phyloP scores from a whole-genome alignment of 371 early-diverging fungal genomes.

The Rhizomucor pusillus region DNA sequence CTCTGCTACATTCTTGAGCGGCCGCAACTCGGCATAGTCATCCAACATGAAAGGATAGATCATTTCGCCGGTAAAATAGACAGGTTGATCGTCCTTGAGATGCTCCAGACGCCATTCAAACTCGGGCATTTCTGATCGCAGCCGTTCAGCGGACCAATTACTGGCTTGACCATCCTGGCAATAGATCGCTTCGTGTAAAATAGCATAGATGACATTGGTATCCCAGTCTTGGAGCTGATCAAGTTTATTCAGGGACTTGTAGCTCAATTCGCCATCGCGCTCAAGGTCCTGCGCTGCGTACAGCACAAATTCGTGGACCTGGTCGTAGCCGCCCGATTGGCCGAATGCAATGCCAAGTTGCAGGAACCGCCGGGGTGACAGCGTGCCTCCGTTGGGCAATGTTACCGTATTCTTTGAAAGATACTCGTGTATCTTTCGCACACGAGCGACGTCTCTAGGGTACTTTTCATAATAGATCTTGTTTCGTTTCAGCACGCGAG shows the following conservation, averaged over 20 bases:
- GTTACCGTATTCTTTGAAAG: conserved; percentile 43
- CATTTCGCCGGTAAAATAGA: conserved; percentile 61
- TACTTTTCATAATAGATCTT: conserved; percentile 64
- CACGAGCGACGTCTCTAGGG: conserved; percentile 62
- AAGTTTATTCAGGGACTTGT: conserved; percentile 46
- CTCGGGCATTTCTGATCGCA: conserved; percentile 33
- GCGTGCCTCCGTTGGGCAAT: conserved; percentile 65
- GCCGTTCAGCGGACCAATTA: conserved; percentile 68
- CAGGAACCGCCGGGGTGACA: conserved; percentile 70
- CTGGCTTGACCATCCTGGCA: conserved; percentile 59
- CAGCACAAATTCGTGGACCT: conserved; percentile 56
- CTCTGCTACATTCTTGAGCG: conserved; percentile 60
- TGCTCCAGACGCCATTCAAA: conserved; percentile 53
- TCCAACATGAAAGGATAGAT: conserved; percentile 79
- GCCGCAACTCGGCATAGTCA: conserved; percentile 63
- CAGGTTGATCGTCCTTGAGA: conserved; percentile 26
- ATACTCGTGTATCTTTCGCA: conserved; percentile 56
- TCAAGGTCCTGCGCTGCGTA: conserved; percentile 53
- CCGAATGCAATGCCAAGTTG: conserved; percentile 73
- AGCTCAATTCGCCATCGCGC: conserved; percentile 44
- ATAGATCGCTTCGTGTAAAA: conserved; percentile 72
- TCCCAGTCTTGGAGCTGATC: conserved; percentile 52
- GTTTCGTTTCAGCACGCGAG: conserved; percentile 59
- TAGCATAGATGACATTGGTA: conserved; percentile 65
- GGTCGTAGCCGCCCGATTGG: conserved; percentile 64